Evolutionary conservation across 352 stramenopile genomes (phyloP), one percentile per base, ranked within the genome.

Genomic region (Globisporangium barbulae): DNA sequence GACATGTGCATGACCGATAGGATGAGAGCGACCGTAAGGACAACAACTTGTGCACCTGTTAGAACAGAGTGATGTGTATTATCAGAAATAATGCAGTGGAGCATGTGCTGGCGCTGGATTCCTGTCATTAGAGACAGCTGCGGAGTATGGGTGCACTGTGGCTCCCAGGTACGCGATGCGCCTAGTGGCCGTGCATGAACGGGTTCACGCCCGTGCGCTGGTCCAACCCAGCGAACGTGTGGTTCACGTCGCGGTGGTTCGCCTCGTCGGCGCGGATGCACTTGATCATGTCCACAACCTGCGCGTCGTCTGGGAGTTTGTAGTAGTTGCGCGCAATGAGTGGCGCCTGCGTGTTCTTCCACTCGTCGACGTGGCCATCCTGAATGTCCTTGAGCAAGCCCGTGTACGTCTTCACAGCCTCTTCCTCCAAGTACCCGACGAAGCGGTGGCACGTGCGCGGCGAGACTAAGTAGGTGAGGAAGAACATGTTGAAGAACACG

Each of bases 401-500:
- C 30, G 93, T 97, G 76, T 98, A 98, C 8, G 91, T 98, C 54
- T 90, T 79, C 47, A 93, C 91, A 15, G 91, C 93, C 67, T 98
- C 85, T 71, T 97, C 91, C 61, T 98, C 93, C 25, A 98, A 70
- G 75, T 98, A 98, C 6, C 91, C 93, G 12, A 98, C 93, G 59
- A 97, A 96, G 61, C 90, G 89, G 64, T 98, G 93, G 65, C 87
- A 96, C 17, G 85, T 88, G 45, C 81, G 85, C 13, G 93, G 93
- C n/a, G 90, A 94, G 22, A 97, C 61, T 12, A 97, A 42, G 70
- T 98, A 98, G 1, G 85, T 78, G 37, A 92, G 3, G 54, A 93
- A 83, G 68, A 97, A 98, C 12, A 70, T 66, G 33, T 80, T 88
- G 64, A 91, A 93, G 66, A 97, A 97, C 8, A 91, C 75, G 64